Conservation (phyloP, 768 basidiomycete genomes). For the Russula ochroleuca region DNA sequence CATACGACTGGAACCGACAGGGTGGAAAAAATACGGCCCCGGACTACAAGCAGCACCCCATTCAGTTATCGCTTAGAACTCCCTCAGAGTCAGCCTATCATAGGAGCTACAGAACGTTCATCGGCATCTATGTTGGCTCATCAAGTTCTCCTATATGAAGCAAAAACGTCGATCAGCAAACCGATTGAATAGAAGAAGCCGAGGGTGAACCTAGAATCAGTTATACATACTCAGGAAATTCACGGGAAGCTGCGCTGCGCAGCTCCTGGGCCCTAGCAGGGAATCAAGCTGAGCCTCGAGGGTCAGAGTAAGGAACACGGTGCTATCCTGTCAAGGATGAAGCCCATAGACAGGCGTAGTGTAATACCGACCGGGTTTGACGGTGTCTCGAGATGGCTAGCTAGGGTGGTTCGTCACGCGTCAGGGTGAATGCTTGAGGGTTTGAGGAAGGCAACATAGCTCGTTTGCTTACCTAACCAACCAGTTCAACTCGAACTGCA, state of each 20-base stretch:
- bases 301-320: neutral
- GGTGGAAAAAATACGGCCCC: neutral
- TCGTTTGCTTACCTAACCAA: too few species aligned
- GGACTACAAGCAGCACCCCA: neutral
- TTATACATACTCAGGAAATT: neutral
- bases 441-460: too few species aligned
- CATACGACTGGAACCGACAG: neutral
- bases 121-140: neutral
- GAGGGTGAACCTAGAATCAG: neutral
- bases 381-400: too few species aligned
- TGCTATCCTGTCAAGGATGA: neutral
- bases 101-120: neutral
- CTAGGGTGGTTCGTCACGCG: too few species aligned
- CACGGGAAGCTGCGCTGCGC: neutral
- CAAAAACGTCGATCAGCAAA: neutral
- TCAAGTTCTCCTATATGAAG: too few species aligned
- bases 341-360: neutral
- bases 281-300: neutral
- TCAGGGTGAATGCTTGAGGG: too few species aligned
- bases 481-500: too few species aligned
- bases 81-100: neutral
- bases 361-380: too few species aligned
- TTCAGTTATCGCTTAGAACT: neutral
- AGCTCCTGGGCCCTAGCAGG: neutral
- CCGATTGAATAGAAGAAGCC: neutral